Evolutionary conservation across 805 yeast species (phyloP).

Genomic region (Wickerhamiella hasegawae): DNA sequence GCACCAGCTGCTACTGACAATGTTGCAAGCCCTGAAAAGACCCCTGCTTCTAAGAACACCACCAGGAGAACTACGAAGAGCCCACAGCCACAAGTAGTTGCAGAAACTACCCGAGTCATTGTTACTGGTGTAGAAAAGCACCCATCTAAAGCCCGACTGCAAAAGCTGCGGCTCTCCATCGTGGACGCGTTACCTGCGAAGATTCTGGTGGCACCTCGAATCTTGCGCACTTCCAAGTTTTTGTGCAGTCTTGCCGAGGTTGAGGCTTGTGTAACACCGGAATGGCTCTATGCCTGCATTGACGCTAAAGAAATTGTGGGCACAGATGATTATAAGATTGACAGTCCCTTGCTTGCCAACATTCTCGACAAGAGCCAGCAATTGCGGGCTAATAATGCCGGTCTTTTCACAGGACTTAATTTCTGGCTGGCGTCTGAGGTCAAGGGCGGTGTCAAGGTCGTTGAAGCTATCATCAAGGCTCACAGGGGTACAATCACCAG

Average conservation of each 20-base stretch:
- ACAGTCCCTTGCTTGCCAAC: constrained; percentile 4
- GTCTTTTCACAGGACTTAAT: constrained; percentile 31
- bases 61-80: no score
- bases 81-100: no score
- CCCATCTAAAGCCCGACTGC: constrained; percentile 11
- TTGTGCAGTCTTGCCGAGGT: constrained; percentile 48
- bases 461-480: constrained; percentile 38
- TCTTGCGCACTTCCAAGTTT: constrained; percentile 79
- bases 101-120: constrained; percentile 9
- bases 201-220: constrained; percentile 52
- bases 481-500: constrained; percentile 35
- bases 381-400: constrained; percentile 8
- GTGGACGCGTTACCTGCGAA: constrained; percentile 26
- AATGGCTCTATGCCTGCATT: constrained; percentile 16
- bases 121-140: constrained; percentile 17
- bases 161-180: constrained; percentile 42
- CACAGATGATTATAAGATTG: constrained; percentile 14
- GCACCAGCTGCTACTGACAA: neutral
- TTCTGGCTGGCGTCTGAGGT: constrained; percentile 42
- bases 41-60: constrained; percentile 1
- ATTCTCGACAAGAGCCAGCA: constrained; percentile 7
- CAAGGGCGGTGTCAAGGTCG: constrained; percentile 43
- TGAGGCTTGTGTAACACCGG: constrained; percentile 14
- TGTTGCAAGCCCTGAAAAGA: neutral
- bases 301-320: constrained; percentile 9